Conservation (phyloP, 345 rosid genomes). For the Theobroma cacao region DNA sequence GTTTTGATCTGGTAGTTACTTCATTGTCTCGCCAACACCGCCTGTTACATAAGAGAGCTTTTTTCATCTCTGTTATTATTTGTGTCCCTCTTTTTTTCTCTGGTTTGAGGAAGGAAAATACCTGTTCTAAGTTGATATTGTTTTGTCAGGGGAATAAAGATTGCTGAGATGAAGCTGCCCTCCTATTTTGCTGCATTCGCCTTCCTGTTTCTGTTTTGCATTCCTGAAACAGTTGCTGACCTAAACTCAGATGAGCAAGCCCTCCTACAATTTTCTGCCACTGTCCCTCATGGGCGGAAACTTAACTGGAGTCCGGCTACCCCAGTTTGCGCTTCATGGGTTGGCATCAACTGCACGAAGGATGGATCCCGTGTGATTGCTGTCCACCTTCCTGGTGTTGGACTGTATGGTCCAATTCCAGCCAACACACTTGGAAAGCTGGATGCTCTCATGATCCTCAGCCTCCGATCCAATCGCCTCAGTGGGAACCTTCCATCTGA, state of each 20-base stretch:
- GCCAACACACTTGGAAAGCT: conserved; percentile 69
- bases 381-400: conserved; percentile 78
- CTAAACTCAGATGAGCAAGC: conserved; percentile 65
- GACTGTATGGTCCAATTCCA: conserved; percentile 78
- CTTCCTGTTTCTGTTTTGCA: conserved; percentile 34
- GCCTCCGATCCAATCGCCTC: conserved; percentile 71
- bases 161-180: conserved; percentile 37
- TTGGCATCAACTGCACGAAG: conserved; percentile 66
- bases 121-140: conserved; percentile 7
- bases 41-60: background rate
- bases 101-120: background rate
- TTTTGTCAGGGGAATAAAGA: conserved; percentile 25
- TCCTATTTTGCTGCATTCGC: conserved; percentile 27
- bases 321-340: conserved; percentile 64
- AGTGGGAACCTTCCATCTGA: conserved; percentile 70
- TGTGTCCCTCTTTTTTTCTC: background rate
- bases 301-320: conserved; percentile 71
- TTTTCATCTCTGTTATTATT: background rate
- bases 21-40: background rate
- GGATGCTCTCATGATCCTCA: conserved; percentile 66
- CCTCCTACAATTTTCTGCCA: conserved; percentile 64
- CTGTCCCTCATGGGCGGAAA: conserved; percentile 69
- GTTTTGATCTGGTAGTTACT: background rate
- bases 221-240: conserved; percentile 40
- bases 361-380: conserved; percentile 55